A percentile compares a stretch with the other conserved stretches of the same genome.
Conservation (phyloP, 768 basidiomycete species). For the Termitomyces titanicus region DNA sequence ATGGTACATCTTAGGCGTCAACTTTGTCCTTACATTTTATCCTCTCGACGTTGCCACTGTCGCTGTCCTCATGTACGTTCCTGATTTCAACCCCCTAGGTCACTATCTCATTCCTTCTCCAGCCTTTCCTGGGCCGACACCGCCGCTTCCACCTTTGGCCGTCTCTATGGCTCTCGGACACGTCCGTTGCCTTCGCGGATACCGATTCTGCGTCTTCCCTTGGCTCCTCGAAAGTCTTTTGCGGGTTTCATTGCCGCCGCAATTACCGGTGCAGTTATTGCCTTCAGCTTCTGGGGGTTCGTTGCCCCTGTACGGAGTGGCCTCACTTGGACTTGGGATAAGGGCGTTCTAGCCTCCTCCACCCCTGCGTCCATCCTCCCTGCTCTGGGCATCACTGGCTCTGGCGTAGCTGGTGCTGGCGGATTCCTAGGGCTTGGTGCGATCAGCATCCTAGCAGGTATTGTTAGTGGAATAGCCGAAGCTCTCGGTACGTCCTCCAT, state of each 20-base stretch:
- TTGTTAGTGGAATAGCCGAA: conserved; percentile 84
- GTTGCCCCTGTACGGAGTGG: conserved; percentile 43
- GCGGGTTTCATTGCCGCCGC: conserved; percentile 82
- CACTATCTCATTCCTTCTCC: conserved; percentile 2
- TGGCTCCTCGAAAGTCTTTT: conserved; percentile 79
- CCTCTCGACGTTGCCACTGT: conserved; percentile 89
- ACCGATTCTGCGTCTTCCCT: conserved; percentile 52
- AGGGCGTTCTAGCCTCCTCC: conserved; percentile 36
- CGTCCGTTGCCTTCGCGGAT: conserved; percentile 40
- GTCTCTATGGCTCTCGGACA: conserved; percentile 75
- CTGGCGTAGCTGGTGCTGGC: conserved; percentile 20
- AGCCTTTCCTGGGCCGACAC: conserved; percentile 97
- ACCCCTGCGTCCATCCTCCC: conserved; percentile 16
- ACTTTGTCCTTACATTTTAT: conserved; percentile 68
- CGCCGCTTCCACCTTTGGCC: conserved; percentile 86
- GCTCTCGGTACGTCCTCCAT: conserved; percentile 65
- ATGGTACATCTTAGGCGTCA: conserved; percentile 87
- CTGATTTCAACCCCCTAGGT: background rate
- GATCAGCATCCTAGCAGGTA: conserved; percentile 62
- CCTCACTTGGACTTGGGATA: conserved; percentile 56
- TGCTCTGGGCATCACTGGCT: conserved; percentile 11
- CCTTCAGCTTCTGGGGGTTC: conserved; percentile 68
- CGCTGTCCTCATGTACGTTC: conserved; percentile 78
- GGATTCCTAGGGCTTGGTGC: conserved; percentile 50
- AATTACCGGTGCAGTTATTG: conserved; percentile 65